Percentiles rank a stretch among this genome's conserved stretches.
These are phyloP conservation scores for Suhomyces chickasaworum DNA, from an alignment of 1,139 yeast species.

Conservation along the genomic window DNA sequence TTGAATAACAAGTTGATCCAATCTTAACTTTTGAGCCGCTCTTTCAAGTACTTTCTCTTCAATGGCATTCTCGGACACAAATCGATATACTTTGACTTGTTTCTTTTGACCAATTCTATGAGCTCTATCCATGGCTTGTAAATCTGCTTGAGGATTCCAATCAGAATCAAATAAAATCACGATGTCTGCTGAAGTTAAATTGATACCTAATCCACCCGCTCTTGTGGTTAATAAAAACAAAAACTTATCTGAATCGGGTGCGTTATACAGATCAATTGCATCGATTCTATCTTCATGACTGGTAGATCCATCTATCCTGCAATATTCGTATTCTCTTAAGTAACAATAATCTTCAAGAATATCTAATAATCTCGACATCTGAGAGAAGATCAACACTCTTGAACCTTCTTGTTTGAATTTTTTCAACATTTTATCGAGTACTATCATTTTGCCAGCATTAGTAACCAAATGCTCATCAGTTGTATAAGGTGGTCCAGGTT, in stretches of 20 bases:
- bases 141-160: conserved; percentile 88
- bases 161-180: conserved; percentile 77
- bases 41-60: conserved; percentile 81
- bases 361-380: conserved; percentile 80
- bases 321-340: conserved; percentile 67
- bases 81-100: conserved; percentile 75
- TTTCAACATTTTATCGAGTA: conserved; percentile 65
- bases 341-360: conserved; percentile 76
- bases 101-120: conserved; percentile 86
- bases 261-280: conserved; percentile 76
- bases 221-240: conserved; percentile 74
- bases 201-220: conserved; percentile 86
- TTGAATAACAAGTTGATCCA: conserved; percentile 93
- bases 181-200: conserved; percentile 73
- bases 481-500: conserved; percentile 84
- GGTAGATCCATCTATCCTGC: conserved; percentile 82
- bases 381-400: conserved; percentile 74
- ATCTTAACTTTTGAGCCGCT: conserved; percentile 74
- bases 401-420: conserved; percentile 69
- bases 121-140: conserved; percentile 88
- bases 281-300: conserved; percentile 74
- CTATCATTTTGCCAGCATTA: conserved; percentile 72
- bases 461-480: conserved; percentile 78
- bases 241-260: conserved; percentile 68
- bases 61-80: conserved; percentile 77